Conservation (phyloP, 2,329 filamentous ascomycete species). For the Diatrype stigma region DNA sequence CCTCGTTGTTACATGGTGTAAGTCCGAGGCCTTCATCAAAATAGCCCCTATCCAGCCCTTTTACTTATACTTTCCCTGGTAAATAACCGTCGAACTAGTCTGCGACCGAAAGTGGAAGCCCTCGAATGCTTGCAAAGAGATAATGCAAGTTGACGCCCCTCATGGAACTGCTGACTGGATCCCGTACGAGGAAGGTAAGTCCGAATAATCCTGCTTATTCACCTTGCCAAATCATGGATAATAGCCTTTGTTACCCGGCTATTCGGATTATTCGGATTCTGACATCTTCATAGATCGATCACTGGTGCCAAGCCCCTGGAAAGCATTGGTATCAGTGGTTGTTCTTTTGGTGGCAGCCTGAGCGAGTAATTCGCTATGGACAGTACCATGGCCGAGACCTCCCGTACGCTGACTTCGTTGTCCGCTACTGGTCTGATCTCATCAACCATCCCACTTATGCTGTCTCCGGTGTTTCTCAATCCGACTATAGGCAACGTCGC, state of each 20-base stretch:
- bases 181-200: constrained; percentile 1
- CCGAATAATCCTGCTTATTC: neutral
- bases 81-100: neutral
- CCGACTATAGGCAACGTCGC: neutral
- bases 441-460: neutral
- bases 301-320: constrained; percentile 11
- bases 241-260: no score
- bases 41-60: no score
- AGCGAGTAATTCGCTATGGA: constrained; percentile 13
- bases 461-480: constrained; percentile 3
- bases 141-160: constrained; percentile 10
- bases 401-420: constrained; percentile 8
- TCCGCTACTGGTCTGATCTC: constrained; percentile 1
- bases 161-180: neutral
- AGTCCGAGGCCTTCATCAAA: no score
- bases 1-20: constrained; percentile 6
- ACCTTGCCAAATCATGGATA: neutral
- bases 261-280: no score
- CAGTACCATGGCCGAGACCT: constrained; percentile 10
- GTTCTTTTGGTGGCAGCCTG: constrained; percentile 13
- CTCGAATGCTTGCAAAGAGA: constrained; percentile 4
- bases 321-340: constrained; percentile 11
- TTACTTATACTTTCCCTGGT: no score
- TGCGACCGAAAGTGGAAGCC: constrained; percentile 8
- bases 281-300: constrained; percentile 5